Conservation (phyloP, 1,284 basidiomycete species). For the Leccinum angustisporum region DNA sequence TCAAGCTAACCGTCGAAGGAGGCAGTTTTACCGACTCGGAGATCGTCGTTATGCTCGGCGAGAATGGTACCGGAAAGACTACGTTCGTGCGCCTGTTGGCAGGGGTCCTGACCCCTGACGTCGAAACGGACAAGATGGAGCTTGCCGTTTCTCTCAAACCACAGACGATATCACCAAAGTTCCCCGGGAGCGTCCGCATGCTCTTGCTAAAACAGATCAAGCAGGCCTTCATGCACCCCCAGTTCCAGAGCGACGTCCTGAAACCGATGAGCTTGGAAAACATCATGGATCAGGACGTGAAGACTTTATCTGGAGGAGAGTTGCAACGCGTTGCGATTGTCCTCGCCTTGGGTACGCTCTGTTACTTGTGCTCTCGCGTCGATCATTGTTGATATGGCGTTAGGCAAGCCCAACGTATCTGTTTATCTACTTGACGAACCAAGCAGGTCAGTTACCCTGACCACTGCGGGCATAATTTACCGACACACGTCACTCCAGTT, state of each 20-base stretch:
- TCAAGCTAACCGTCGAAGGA: conserved; percentile 88
- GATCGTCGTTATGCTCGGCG: conserved; percentile 74
- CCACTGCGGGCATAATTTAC: neutral
- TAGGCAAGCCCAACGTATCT: conserved; percentile 76
- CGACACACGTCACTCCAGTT: conserved; percentile 47
- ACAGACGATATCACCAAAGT: conserved; percentile 94
- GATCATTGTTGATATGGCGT: conserved; percentile 8
- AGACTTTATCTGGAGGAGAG: neutral
- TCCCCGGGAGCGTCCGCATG: conserved; percentile 91
- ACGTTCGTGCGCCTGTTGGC: conserved; percentile 93
- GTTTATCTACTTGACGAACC: conserved; percentile 91
- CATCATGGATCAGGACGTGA: conserved; percentile 58
- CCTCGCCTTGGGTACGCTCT: conserved; percentile 68
- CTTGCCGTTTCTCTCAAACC: conserved; percentile 91
- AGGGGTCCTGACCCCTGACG: conserved; percentile 59
- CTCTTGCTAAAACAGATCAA: conserved; percentile 93
- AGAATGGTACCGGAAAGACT: conserved; percentile 98
- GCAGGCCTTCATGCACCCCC: conserved; percentile 91
- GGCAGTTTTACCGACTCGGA: conserved; percentile 95
- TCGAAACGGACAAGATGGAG: conserved; percentile 76
- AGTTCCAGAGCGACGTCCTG: conserved; percentile 95
- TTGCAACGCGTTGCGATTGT: conserved; percentile 87
- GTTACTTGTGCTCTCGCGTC: neutral
- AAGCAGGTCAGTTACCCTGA: conserved; percentile 46
- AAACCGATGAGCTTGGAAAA: conserved; percentile 94